Percentiles rank a stretch among this genome's conserved stretches.
These are phyloP conservation scores for Malus hybrid DNA, from an alignment of 331 rosid genomes.

Conservation along the genomic window DNA sequence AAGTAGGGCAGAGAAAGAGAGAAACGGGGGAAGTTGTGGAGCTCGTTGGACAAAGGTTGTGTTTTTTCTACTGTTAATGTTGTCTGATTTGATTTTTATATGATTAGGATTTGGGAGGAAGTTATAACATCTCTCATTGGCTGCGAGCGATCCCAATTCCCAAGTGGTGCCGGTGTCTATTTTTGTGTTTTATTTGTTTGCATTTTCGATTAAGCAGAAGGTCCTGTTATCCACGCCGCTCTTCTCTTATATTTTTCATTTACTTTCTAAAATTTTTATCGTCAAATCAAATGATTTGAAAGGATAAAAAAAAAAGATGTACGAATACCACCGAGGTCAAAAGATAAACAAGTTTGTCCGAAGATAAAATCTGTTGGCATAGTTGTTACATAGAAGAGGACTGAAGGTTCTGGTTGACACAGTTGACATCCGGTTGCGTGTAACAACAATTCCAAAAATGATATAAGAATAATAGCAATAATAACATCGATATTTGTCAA, in stretches of 20 bases:
- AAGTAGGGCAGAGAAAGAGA: background rate
- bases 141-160: background rate
- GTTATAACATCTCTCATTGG: background rate
- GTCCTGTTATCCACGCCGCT: no score
- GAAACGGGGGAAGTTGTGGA: slow-evolving; percentile 4
- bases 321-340: no score
- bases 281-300: no score
- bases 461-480: background rate
- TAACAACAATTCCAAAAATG: background rate
- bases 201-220: no score
- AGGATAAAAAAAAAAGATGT: no score
- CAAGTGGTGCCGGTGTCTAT: no score
- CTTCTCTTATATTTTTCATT: no score
- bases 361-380: no score
- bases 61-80: background rate
- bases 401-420: background rate
- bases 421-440: background rate
- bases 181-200: no score
- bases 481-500: background rate
- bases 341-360: no score
- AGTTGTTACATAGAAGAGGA: no score
- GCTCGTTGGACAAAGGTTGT: background rate
- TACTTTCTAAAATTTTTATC: fast-evolving
- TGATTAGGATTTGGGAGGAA: background rate
- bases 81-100: background rate